A percentile compares a stretch with the other conserved stretches of the same genome.
These are phyloP conservation scores for Oryza meyeriana DNA, from an alignment of 176 grass and related monocot species.

Conservation along the genomic window DNA sequence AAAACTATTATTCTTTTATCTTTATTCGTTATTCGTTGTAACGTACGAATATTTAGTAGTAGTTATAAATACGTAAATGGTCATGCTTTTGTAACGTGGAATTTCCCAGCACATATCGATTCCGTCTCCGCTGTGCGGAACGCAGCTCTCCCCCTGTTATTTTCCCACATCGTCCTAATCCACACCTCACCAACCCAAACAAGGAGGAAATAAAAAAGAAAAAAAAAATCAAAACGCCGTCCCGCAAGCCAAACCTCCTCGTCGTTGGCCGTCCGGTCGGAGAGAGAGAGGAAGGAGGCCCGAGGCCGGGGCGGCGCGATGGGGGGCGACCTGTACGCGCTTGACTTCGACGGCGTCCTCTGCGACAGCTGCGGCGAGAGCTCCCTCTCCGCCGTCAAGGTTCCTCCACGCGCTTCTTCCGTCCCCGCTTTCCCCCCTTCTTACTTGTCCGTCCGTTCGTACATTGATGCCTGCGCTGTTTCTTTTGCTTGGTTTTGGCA, in stretches of 20 bases:
- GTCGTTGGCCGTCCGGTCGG: neutral
- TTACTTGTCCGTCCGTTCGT: neutral
- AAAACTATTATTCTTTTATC: no score
- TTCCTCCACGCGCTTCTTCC: neutral
- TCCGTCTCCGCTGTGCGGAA: neutral
- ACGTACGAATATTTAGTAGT: no score
- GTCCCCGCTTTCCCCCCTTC: neutral
- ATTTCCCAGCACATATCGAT: neutral
- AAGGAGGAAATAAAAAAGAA: neutral
- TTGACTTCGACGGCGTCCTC: slow-evolving; percentile 91
- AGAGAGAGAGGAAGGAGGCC: neutral
- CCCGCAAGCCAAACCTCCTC: neutral
- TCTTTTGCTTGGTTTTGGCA: slow-evolving; percentile 21
- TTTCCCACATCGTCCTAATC: neutral
- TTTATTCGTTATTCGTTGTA: no score
- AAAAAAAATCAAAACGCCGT: neutral
- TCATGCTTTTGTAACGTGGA: no score
- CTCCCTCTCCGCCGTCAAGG: slow-evolving; percentile 92
- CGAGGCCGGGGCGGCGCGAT: slow-evolving; percentile 17
- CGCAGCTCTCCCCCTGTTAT: neutral
- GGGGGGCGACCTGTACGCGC: slow-evolving; percentile 71
- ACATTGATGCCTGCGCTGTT: neutral
- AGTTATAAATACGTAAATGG: no score
- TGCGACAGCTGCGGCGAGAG: slow-evolving; percentile 98
- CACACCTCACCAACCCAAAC: neutral